phyloP scores from a whole-genome alignment of 257 asterid genomes.

The Salvia hispanica region DNA sequence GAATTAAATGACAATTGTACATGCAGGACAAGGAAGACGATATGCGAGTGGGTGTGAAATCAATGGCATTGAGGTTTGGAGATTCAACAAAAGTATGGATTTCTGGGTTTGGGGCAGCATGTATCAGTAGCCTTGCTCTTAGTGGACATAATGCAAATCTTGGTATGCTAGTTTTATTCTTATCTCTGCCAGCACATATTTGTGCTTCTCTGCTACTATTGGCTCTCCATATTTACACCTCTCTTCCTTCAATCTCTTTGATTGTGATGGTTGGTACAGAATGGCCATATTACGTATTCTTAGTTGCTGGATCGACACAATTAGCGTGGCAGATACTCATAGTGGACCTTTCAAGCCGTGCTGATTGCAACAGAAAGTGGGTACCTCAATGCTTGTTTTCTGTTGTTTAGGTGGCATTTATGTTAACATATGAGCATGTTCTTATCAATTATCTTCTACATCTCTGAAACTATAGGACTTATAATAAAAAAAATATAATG shows the following conservation, averaged over 20 bases:
- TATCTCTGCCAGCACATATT: neutral
- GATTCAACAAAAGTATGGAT: conserved; percentile 81
- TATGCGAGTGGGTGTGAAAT: conserved; percentile 78
- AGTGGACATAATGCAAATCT: conserved; percentile 73
- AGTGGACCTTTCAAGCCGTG: conserved; percentile 68
- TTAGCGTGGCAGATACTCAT: conserved; percentile 83
- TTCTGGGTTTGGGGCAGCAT: conserved; percentile 75
- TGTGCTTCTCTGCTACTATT: neutral
- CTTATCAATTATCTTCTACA: neutral
- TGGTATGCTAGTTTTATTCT: conserved; percentile 41
- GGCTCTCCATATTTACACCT: neutral
- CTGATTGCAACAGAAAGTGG: conserved; percentile 78
- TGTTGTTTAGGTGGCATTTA: neutral
- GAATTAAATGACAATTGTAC: conserved; percentile 16
- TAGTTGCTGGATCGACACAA: conserved; percentile 66
- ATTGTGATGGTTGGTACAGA: conserved; percentile 43
- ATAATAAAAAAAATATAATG: neutral
- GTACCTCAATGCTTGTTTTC: conserved; percentile 29
- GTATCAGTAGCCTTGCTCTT: conserved; percentile 71
- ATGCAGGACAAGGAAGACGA: conserved; percentile 90
- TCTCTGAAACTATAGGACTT: conserved; percentile 4
- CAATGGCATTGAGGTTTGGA: conserved; percentile 88
- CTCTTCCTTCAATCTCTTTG: conserved; percentile 5
- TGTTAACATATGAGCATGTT: neutral
- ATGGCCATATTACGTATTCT: conserved; percentile 70